These are phyloP conservation scores for Pyrenophora graminea DNA, from an alignment of 2,329 filamentous ascomycete genomes.

Conservation along the genomic window DNA sequence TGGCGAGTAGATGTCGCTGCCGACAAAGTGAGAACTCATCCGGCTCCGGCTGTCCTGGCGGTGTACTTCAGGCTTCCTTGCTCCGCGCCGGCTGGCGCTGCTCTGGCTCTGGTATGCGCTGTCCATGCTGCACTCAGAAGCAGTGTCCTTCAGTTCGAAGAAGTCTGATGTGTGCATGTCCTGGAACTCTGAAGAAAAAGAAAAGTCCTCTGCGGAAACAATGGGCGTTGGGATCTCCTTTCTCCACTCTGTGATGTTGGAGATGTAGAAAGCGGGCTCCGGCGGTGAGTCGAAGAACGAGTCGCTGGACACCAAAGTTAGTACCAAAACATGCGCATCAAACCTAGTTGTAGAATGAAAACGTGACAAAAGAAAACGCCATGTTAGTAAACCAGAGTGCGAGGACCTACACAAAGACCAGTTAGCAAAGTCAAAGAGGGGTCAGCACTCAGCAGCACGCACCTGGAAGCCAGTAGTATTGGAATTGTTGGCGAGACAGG, in stretches of 20 bases:
- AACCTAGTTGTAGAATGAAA: slow-evolving; percentile 20
- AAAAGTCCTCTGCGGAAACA: slow-evolving; percentile 41
- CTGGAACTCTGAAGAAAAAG: slow-evolving; percentile 41
- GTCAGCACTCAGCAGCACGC: slow-evolving; percentile 11
- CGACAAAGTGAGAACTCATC: slow-evolving; percentile 37
- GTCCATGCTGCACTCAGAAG: slow-evolving; percentile 50
- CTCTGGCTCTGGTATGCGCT: slow-evolving; percentile 49
- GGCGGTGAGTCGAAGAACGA: slow-evolving; percentile 45
- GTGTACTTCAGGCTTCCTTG: slow-evolving; percentile 32
- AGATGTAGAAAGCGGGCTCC: slow-evolving; percentile 42
- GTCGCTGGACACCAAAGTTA: slow-evolving; percentile 47
- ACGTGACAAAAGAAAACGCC: slow-evolving; percentile 40
- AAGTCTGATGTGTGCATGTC: slow-evolving; percentile 43
- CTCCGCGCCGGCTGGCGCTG: slow-evolving; percentile 42
- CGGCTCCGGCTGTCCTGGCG: slow-evolving; percentile 38
- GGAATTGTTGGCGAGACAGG: neutral
- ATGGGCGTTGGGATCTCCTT: slow-evolving; percentile 45
- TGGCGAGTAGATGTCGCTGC: slow-evolving; percentile 43
- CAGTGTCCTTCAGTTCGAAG: slow-evolving; percentile 44
- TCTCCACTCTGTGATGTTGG: slow-evolving; percentile 49
- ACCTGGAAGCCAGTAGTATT: slow-evolving; percentile 18
- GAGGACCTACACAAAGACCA: slow-evolving; percentile 9
- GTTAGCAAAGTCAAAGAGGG: slow-evolving; percentile 16
- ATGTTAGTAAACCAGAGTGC: slow-evolving; percentile 39
- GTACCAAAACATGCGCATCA: slow-evolving; percentile 33